These are phyloP conservation scores for Cryoendolithus antarcticus DNA, from an alignment of 2,329 filamentous ascomycete genomes.

Conservation along the genomic window DNA sequence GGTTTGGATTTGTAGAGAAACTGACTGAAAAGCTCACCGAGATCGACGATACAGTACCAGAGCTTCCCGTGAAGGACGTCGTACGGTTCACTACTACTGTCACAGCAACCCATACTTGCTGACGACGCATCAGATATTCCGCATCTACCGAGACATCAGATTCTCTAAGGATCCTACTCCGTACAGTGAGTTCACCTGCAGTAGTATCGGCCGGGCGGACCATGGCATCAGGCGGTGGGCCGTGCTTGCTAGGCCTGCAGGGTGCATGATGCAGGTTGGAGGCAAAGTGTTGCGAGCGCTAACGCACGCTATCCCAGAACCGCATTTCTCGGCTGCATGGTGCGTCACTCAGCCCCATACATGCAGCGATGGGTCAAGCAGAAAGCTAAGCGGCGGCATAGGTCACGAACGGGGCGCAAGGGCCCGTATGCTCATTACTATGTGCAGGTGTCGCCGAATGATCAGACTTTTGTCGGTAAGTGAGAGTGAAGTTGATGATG, in stretches of 20 bases:
- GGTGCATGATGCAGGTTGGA: conserved; percentile 2
- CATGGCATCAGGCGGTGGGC: too few species aligned
- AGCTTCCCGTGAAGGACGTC: conserved; percentile 74
- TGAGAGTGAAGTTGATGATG: conserved; percentile 10
- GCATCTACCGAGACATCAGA: conserved; percentile 76
- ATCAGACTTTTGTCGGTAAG: conserved; percentile 58
- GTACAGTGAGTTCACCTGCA: conserved; percentile 44
- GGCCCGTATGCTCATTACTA: conserved; percentile 84
- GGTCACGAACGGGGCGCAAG: conserved; percentile 73
- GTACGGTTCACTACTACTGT: conserved; percentile 27
- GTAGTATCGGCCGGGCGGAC: too few species aligned
- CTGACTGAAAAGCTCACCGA: conserved; percentile 59
- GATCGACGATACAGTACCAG: conserved; percentile 70
- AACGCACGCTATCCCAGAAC: conserved; percentile 31
- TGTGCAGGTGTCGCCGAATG: conserved; percentile 60
- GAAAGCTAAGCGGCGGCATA: conserved; percentile 6
- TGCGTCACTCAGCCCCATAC: conserved; percentile 22
- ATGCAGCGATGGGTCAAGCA: not conserved
- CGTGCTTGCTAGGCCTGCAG: conserved; percentile 1
- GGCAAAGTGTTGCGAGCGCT: conserved; percentile 2
- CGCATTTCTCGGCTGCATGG: conserved; percentile 76
- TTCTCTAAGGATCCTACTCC: conserved; percentile 77
- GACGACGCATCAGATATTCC: conserved; percentile 46
- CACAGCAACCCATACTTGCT: not conserved
- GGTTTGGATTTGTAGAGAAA: conserved; percentile 62